phyloP scores from a whole-genome alignment of 768 basidiomycete species.

The Coprinopsis marcescibilis region DNA sequence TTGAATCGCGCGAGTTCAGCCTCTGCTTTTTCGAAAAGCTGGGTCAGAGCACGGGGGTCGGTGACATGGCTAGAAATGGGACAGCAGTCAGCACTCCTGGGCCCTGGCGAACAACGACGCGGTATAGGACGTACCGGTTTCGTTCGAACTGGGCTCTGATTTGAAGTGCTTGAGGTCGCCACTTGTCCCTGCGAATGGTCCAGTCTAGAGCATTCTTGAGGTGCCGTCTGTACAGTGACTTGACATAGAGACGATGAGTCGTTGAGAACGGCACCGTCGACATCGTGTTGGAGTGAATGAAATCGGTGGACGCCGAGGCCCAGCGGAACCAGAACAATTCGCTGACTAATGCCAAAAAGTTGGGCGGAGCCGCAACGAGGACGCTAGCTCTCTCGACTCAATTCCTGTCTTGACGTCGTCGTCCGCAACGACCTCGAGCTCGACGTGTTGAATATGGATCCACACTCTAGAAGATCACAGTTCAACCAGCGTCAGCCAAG shows the following conservation, averaged over 20 bases:
- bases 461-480: slow-evolving; percentile 68
- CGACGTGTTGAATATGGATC: slow-evolving; percentile 49
- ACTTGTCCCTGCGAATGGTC: slow-evolving; percentile 79
- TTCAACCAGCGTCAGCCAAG: slow-evolving; percentile 72
- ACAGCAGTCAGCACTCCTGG: slow-evolving; percentile 7
- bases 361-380: slow-evolving; percentile 11
- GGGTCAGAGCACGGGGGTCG: slow-evolving; percentile 76
- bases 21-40: slow-evolving; percentile 78
- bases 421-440: slow-evolving; percentile 11
- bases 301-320: neutral
- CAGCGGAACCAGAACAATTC: neutral
- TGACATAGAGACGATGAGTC: slow-evolving; percentile 79
- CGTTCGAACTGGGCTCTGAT: slow-evolving; percentile 91
- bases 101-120: slow-evolving; percentile 1
- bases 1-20: slow-evolving; percentile 54
- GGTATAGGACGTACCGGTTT: slow-evolving; percentile 61
- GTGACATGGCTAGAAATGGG: slow-evolving; percentile 57
- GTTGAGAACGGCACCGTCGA: slow-evolving; percentile 56
- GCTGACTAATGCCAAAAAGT: slow-evolving; percentile 16
- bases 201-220: slow-evolving; percentile 88
- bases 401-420: slow-evolving; percentile 5
- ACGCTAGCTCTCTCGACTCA: neutral
- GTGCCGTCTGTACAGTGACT: slow-evolving; percentile 85
- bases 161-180: slow-evolving; percentile 78
- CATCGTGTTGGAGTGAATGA: slow-evolving; percentile 28